These are phyloP conservation scores for Calonectria crousiana DNA, from an alignment of 2,329 filamentous ascomycete genomes.

Conservation along the genomic window DNA sequence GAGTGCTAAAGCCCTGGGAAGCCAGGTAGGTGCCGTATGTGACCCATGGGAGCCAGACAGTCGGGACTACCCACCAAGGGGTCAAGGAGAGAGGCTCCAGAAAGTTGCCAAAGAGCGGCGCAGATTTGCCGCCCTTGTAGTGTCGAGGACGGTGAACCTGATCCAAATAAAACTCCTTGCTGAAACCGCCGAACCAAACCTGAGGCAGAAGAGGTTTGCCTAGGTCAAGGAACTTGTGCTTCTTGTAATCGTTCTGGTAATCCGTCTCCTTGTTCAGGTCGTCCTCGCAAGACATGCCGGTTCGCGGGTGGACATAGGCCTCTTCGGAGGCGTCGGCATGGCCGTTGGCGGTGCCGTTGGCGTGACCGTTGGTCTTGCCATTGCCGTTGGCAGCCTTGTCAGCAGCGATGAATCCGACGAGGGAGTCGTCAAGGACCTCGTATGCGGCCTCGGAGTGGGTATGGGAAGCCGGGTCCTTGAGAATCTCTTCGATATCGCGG, in stretches of 20 bases:
- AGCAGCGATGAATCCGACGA: conserved; percentile 82
- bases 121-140: conserved; percentile 92
- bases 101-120: conserved; percentile 96
- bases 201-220: conserved; percentile 87
- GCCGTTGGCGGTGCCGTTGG: conserved; percentile 46
- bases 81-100: conserved; percentile 97
- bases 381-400: conserved; percentile 62
- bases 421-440: conserved; percentile 89
- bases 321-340: conserved; percentile 44
- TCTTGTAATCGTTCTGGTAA: conserved; percentile 79
- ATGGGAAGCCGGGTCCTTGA: conserved; percentile 87
- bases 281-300: conserved; percentile 90
- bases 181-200: conserved; percentile 88
- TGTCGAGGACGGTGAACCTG: conserved; percentile 96
- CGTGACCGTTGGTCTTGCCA: conserved; percentile 47
- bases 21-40: conserved; percentile 78
- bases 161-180: conserved; percentile 95
- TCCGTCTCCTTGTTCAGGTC: conserved; percentile 92
- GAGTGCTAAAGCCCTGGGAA: conserved; percentile 68
- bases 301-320: conserved; percentile 68
- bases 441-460: conserved; percentile 93
- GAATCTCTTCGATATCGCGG: conserved; percentile 84
- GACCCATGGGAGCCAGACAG: conserved; percentile 86
- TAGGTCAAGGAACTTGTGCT: conserved; percentile 94
- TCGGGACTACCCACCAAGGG: conserved; percentile 91